Evolutionary conservation across 768 basidiomycete genomes (phyloP), one percentile per base, ranked within the genome.

Genomic region (Phanerochaete carnosa): DNA sequence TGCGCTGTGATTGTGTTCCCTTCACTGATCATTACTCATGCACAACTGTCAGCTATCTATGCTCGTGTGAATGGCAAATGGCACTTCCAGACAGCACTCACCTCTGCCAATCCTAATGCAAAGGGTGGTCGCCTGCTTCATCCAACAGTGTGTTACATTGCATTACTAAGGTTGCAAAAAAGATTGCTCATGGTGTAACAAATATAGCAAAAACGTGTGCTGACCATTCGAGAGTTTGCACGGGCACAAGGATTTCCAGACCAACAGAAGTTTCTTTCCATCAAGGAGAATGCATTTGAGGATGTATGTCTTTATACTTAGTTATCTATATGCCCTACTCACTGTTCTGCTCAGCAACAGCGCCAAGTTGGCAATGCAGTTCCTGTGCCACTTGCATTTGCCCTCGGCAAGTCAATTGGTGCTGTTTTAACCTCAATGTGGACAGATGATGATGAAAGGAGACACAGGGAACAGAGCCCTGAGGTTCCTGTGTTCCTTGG

Each of bases 161-260:
- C 6, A 12, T 58, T 29, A 35, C 28, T 43, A 12, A 11, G 12
- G 9, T 5, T 29, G n/a, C 1, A 26, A 16, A 22, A 6, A 32
- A 3, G 13, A 3, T 23, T 25, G 5, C 13, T 23, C 29, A 26
- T 30, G n/a, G 5, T 3, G 43, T 45, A 5, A 45, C 25, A 19
- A 8, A 46, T 5, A 16, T 46, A 92, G 86, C 88, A 92, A 87
- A 85, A 84, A 63, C 83, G 91, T 8, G 80, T 89, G 26, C 68
- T 90, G 46, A 86, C 78, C 2, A 80, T 90, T 15, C 76, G 83
- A 30, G 90, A 92, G 66, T 82, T 80, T 47, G 89, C 90, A 19
- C 80, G 91, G 23, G 83, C 86, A 0, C 91, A 93, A 73, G 91
- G 91, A 0, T 92, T 92, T 64, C 88, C 89, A 0, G 91, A 93